Base-by-base conservation (phyloP, 345 rosid species). In the Dimocarpus longan region DNA sequence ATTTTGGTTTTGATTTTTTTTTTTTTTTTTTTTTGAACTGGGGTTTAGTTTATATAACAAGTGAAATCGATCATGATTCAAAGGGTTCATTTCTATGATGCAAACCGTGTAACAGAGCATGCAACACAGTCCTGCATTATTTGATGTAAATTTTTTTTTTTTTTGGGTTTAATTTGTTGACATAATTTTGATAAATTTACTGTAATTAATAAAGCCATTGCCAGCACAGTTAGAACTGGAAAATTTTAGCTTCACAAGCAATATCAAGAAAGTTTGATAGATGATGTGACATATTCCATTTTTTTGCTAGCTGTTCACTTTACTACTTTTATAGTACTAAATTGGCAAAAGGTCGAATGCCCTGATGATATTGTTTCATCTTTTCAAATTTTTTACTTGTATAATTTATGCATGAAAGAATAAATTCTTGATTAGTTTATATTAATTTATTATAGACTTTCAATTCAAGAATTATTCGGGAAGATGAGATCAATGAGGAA, bases 371-470 rank as follows among this genome's bases (percentile, higher is more conserved):
- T 57, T 40, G 18, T 19, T 28, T 48, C 2, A 1, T 6, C 8
- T 21, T 42, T 56, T 59, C n/a, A 28, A 28, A 28, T 28, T 28
- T 57, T 28, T 18, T 42, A 46, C 12, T 6, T 37, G 39, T 8
- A 13, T 64, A 24, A 44, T 52, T 68, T 11, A 13, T 67, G 32
- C 22, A 8, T 12, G 37, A 52, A 22, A 28, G 72, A 66, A 76
- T 54, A 66, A 52, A 67, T 54, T 66, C 73, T 13, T n/a, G 73
- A 39, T 19, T 46, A 42, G 64, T 24, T 44, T 75, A 24, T 66
- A 19, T n/a, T 40, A 39, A 56, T 18, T 43, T 18, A 4, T 1
- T 19, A 43, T 0, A 13, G 6, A 12, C 21, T 32, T 56, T 56
- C 15, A 40, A 73, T 73, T 73, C 52, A 8, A n/a, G 59, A 60